phyloP scores from a whole-genome alignment of 1,284 basidiomycete species.

The Melampsora americana region DNA sequence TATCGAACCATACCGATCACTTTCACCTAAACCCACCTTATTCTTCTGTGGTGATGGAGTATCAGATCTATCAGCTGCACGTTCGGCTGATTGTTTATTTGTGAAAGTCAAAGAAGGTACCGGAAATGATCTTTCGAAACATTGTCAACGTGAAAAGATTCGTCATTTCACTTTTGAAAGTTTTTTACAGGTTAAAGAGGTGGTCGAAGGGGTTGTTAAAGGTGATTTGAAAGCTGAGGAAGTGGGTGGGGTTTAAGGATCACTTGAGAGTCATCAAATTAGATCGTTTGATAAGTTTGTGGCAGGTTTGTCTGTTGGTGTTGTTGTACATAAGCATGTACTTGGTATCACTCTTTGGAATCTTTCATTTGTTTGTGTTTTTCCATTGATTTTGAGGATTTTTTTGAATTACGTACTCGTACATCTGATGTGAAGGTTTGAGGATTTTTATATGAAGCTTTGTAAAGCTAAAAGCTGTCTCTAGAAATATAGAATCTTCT shows the following conservation, averaged over 20 bases:
- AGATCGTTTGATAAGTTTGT: not conserved
- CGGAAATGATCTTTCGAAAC: conserved; percentile 78
- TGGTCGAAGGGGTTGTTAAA: conserved; percentile 64
- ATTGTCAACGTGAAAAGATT: conserved; percentile 61
- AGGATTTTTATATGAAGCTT: too few relatives aligned
- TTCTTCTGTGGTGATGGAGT: conserved; percentile 90
- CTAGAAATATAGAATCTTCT: too few relatives aligned
- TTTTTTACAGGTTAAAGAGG: conserved; percentile 56
- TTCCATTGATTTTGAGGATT: too few relatives aligned
- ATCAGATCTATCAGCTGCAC: conserved; percentile 80
- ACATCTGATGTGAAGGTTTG: too few relatives aligned
- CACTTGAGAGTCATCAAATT: not conserved
- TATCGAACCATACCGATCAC: conserved; percentile 75
- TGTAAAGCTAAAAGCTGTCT: too few relatives aligned
- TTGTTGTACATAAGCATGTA: too few relatives aligned
- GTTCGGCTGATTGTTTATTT: conserved; percentile 82
- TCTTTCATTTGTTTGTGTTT: too few relatives aligned
- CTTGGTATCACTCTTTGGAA: too few relatives aligned
- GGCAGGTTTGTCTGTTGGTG: too few relatives aligned
- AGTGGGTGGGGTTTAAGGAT: conserved; percentile 45
- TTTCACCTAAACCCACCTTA: conserved; percentile 69
- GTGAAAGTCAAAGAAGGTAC: conserved; percentile 74
- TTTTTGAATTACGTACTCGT: too few relatives aligned
- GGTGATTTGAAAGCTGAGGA: conserved; percentile 56
- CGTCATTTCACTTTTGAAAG: conserved; percentile 55